A percentile compares a stretch with the other conserved stretches of the same genome.
Evolutionary conservation across 495 filamentous ascomycete genomes (phyloP).

Genomic region (Hyphodiscus hymeniophilus): DNA sequence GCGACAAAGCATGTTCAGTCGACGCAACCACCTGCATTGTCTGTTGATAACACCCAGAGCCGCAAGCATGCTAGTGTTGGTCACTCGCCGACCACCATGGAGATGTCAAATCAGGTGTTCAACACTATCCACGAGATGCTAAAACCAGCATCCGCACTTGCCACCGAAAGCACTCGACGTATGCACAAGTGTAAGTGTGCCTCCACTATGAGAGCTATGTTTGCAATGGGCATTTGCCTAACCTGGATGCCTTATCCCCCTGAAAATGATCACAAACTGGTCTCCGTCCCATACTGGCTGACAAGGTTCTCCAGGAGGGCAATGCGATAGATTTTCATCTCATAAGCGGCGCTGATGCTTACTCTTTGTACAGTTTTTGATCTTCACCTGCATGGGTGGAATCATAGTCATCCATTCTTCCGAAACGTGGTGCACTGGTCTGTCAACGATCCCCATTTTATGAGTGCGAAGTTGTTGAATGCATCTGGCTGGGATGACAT

Average conservation of each 20-base stretch:
- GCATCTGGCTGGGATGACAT: conserved; percentile 1
- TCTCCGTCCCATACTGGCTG: not conserved
- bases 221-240: not conserved
- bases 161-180: not conserved
- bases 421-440: not conserved
- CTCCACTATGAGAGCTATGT: not conserved
- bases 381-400: not conserved
- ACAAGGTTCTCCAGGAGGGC: not conserved
- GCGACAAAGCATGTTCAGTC: not conserved
- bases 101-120: not conserved
- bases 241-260: too few relatives aligned
- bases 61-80: not conserved
- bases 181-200: not conserved
- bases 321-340: not conserved
- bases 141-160: not conserved
- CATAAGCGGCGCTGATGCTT: not conserved
- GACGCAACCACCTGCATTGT: not conserved
- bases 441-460: not conserved
- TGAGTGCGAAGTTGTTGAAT: not conserved
- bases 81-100: not conserved
- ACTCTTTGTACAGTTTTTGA: not conserved
- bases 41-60: not conserved
- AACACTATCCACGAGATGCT: not conserved
- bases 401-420: not conserved
- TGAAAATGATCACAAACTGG: not conserved